Base-by-base conservation (phyloP, 1,284 basidiomycete species). In the Gymnopus androsaceus region DNA sequence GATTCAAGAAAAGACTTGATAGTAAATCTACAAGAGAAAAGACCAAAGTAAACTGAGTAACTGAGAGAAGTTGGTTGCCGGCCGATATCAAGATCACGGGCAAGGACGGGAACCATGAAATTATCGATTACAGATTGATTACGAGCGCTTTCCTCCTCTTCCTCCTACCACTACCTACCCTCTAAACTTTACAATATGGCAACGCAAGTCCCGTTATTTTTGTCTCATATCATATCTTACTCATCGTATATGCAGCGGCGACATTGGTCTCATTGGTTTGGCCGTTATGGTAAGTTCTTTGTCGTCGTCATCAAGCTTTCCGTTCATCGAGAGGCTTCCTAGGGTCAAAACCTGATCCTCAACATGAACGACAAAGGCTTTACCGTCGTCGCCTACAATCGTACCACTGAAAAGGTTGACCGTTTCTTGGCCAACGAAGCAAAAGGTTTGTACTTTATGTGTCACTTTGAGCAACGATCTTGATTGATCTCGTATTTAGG, bases 291-390 rank as follows among this genome's bases (percentile, higher is more conserved):
- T 92, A 72, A 59, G 79, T 67, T 48, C 49, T 52, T 21, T 9
- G 37, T 47, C 54, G 54, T 57, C 38, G 46, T 34, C 56, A 58
- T 64, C 59, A 53, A 60, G 57, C 42, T 33, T 46, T 52, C 33
- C 51, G 56, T 46, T 59, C 51, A 55, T 45, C 59, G 56, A 50
- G 31, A 60, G 48, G 56, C n/a, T 7, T 36, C 15, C 47, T 66
- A 95, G 92, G 93, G 94, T 69, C 94, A 96, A 86, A 97, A 97
- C 77, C 75, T 96, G 68, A 95, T 97, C 73, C 81, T 97, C 65
- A 97, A 97, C 82, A 97, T 97, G 92, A 95, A 95, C 74, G 96
- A 98, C 84, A 98, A 99, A 80, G 97, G 97, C 52, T 99, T 95
- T 81, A 95, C 79, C 63, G 97, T 99, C 67, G 89, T 94, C 64